Evolutionary conservation across 2,329 filamentous ascomycete species (phyloP).

Genomic region (Didymella segeticola): DNA sequence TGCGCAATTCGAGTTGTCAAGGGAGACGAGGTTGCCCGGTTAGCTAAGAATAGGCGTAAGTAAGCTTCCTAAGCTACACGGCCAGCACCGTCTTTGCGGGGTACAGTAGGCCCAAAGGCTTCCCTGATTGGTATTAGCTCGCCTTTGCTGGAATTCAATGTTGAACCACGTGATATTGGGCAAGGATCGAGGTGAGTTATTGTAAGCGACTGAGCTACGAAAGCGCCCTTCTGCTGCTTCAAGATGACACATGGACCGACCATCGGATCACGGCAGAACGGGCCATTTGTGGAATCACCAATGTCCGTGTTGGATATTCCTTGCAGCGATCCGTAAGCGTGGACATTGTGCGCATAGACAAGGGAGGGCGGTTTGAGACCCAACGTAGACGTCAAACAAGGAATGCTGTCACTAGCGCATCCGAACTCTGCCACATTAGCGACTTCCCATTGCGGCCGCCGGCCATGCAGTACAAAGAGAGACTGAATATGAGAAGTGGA

Average conservation of each 20-base stretch:
- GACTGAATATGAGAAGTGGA: background rate
- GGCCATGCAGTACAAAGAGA: conserved; percentile 12
- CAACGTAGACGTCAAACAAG: conserved; percentile 11
- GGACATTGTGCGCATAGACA: background rate
- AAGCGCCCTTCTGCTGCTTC: background rate
- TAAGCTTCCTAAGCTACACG: conserved; percentile 5
- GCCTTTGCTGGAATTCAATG: background rate
- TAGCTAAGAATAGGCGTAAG: conserved; percentile 13
- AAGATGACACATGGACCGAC: background rate
- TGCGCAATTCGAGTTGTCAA: conserved; percentile 4
- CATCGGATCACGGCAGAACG: background rate
- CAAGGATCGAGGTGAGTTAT: background rate
- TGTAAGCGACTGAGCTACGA: background rate
- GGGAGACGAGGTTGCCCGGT: conserved; percentile 1
- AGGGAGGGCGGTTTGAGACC: conserved; percentile 5
- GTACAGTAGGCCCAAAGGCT: conserved; percentile 4
- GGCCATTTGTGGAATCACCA: background rate
- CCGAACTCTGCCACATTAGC: background rate
- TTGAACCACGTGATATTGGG: background rate
- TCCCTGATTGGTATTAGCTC: background rate
- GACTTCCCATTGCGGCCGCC: conserved; percentile 3
- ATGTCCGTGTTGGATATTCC: background rate
- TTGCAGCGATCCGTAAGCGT: conserved; percentile 1
- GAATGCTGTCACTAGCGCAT: conserved; percentile 11
- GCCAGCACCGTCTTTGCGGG: background rate